Percentiles rank a stretch among this genome's conserved stretches.
Evolutionary conservation across 2,329 filamentous ascomycete genomes (phyloP).

Genomic region (Microcera coccophila): DNA sequence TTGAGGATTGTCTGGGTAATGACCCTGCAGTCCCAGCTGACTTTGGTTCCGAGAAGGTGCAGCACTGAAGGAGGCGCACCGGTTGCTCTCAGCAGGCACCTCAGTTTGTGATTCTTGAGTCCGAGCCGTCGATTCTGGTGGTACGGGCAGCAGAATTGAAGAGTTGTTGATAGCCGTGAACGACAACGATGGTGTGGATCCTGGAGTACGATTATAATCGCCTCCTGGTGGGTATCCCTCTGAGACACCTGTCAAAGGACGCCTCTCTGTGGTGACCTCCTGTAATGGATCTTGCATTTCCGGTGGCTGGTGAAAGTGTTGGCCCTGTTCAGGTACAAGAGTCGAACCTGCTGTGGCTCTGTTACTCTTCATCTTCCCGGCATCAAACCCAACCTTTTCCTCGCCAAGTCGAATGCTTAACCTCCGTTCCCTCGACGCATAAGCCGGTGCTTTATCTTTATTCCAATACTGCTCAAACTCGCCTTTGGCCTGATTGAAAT

Average conservation of each 20-base stretch:
- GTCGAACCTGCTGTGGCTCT: slow-evolving; percentile 1
- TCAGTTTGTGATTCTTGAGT: slow-evolving; percentile 6
- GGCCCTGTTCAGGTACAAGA: slow-evolving; percentile 7
- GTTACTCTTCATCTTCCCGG: slow-evolving; percentile 3
- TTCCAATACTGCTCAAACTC: slow-evolving; percentile 1
- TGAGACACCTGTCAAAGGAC: slow-evolving; percentile 3
- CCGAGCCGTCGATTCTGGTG: slow-evolving; percentile 4
- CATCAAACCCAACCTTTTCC: slow-evolving; percentile 3
- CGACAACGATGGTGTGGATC: slow-evolving; percentile 9
- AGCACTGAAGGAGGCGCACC: not conserved
- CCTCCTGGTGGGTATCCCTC: slow-evolving; percentile 2
- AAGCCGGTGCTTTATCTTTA: not conserved
- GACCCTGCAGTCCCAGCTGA: slow-evolving; percentile 13
- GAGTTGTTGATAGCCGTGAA: slow-evolving; percentile 13
- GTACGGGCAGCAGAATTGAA: slow-evolving; percentile 2
- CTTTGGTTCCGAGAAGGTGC: slow-evolving; percentile 2
- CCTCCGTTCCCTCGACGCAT: slow-evolving; percentile 1
- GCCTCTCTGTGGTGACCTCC: slow-evolving; percentile 3
- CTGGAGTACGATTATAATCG: slow-evolving; percentile 4
- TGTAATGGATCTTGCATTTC: slow-evolving; percentile 12
- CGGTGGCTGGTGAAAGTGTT: slow-evolving; percentile 5
- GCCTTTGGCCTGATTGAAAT: slow-evolving; percentile 10
- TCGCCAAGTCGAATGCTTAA: slow-evolving; percentile 16
- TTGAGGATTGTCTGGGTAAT: slow-evolving; percentile 1
- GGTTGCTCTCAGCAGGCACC: slow-evolving; percentile 1